A percentile compares a stretch with the other conserved stretches of the same genome.
Conservation (phyloP, 1,139 yeast genomes). For the Wickerhamiella pararugosa region DNA sequence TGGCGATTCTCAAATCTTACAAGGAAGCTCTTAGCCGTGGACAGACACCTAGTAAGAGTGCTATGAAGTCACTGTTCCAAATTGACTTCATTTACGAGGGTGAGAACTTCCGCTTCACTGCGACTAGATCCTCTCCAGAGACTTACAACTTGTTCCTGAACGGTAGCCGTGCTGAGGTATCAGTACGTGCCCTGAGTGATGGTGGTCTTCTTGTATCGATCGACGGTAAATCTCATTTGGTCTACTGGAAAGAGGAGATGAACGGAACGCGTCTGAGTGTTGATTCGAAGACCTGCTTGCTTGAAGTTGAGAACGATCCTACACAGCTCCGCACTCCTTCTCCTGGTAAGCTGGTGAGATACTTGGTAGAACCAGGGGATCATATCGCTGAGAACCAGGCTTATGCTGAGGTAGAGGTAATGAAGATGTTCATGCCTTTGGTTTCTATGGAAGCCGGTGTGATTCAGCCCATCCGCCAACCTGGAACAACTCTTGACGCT, state of each 20-base stretch:
- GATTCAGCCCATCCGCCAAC: conserved; percentile 87
- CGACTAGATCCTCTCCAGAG: conserved; percentile 79
- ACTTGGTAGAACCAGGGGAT: conserved; percentile 88
- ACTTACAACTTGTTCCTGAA: conserved; percentile 79
- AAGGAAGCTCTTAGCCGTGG: conserved; percentile 73
- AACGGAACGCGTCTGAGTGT: conserved; percentile 92
- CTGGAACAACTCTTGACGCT: conserved; percentile 92
- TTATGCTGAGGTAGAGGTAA: conserved; percentile 95
- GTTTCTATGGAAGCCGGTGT: conserved; percentile 87
- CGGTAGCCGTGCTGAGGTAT: conserved; percentile 80
- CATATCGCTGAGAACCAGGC: conserved; percentile 86
- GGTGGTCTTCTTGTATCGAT: conserved; percentile 83
- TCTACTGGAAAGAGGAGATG: conserved; percentile 96
- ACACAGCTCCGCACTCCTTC: conserved; percentile 97
- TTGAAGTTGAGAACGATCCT: conserved; percentile 94
- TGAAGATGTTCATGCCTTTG: conserved; percentile 63
- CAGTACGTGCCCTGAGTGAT: conserved; percentile 75
- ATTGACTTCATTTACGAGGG: conserved; percentile 94
- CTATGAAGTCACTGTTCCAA: conserved; percentile 75
- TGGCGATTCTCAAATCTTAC: conserved; percentile 55
- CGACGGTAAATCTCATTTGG: conserved; percentile 87
- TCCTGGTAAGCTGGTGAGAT: conserved; percentile 93
- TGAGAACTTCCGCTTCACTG: conserved; percentile 82
- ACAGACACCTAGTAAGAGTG: conserved; percentile 74
- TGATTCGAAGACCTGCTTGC: conserved; percentile 83